Evolutionary conservation across 371 early-diverging fungal genomes (phyloP).

Genomic region (Mucor plumbeus): DNA sequence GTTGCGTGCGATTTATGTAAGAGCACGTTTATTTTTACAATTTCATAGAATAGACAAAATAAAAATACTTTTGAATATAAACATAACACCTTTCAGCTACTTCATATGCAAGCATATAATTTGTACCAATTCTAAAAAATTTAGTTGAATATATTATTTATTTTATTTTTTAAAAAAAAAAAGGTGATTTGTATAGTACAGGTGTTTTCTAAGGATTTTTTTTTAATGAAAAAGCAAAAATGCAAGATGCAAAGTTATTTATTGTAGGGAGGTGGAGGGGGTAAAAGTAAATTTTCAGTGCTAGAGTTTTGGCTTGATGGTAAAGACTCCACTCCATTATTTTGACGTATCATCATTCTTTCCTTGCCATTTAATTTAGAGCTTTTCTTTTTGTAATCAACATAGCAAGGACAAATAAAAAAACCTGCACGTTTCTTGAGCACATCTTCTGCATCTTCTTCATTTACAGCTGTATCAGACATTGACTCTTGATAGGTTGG

Average conservation of each 20-base stretch:
- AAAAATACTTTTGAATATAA: too few species aligned
- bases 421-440: conserved; percentile 30
- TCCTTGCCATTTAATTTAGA: conserved; percentile 28
- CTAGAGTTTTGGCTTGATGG: neutral
- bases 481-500: conserved; percentile 47
- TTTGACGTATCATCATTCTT: conserved; percentile 38
- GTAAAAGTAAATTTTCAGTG: conserved; percentile 10
- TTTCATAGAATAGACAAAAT: too few species aligned
- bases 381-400: conserved; percentile 49
- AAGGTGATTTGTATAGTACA: too few species aligned
- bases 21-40: too few species aligned
- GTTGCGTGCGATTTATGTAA: too few species aligned
- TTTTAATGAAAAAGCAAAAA: too few species aligned
- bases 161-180: too few species aligned
- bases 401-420: conserved; percentile 51
- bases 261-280: conserved; percentile 27
- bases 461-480: conserved; percentile 30
- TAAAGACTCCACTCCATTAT: conserved; percentile 2
- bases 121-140: too few species aligned
- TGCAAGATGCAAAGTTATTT: neutral
- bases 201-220: too few species aligned
- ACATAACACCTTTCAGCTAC: too few species aligned
- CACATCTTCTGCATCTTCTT: conserved; percentile 28
- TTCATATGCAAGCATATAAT: too few species aligned
- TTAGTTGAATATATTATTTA: too few species aligned